Evolutionary conservation across 768 basidiomycete genomes (phyloP).

Genomic region (Auriscalpium orientale): DNA sequence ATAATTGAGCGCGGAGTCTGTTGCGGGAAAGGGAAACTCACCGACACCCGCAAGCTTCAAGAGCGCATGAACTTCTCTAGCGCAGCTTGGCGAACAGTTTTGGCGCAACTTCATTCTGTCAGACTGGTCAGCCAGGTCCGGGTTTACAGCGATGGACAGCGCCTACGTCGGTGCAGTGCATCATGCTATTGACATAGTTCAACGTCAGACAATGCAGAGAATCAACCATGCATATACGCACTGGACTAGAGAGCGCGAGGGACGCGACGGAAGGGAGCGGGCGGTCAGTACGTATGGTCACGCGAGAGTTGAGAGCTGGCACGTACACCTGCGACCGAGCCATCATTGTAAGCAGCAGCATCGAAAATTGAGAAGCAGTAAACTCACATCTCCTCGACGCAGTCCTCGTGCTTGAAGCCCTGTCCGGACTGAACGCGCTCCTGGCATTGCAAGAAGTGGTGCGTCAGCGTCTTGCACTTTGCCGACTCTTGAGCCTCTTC

Average conservation of each 20-base stretch:
- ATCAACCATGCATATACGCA: slow-evolving; percentile 30
- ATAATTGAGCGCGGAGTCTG: too few relatives aligned
- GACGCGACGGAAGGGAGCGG: too few relatives aligned
- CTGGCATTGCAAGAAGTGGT: slow-evolving; percentile 88
- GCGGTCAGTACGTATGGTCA: not conserved
- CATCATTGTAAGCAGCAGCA: not conserved
- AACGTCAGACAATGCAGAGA: slow-evolving; percentile 4
- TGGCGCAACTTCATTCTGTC: slow-evolving; percentile 54
- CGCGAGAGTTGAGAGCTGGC: not conserved
- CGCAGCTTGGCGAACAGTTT: slow-evolving; percentile 77
- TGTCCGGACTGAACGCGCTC: slow-evolving; percentile 79
- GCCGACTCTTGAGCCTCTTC: slow-evolving; percentile 66
- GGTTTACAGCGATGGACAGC: not conserved
- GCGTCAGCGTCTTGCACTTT: slow-evolving; percentile 59
- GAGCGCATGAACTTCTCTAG: slow-evolving; percentile 19
- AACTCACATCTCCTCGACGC: slow-evolving; percentile 85
- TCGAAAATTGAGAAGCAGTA: not conserved
- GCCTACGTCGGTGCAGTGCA: slow-evolving; percentile 89
- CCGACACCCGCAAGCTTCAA: too few relatives aligned
- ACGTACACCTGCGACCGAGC: slow-evolving; percentile 18
- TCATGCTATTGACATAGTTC: slow-evolving; percentile 46
- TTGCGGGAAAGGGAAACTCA: too few relatives aligned
- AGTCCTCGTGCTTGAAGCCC: slow-evolving; percentile 87
- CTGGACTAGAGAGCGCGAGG: slow-evolving; percentile 45
- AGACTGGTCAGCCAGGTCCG: slow-evolving; percentile 3